Conservation (phyloP, 805 yeast genomes). For the Metschnikowia peoriensis region DNA sequence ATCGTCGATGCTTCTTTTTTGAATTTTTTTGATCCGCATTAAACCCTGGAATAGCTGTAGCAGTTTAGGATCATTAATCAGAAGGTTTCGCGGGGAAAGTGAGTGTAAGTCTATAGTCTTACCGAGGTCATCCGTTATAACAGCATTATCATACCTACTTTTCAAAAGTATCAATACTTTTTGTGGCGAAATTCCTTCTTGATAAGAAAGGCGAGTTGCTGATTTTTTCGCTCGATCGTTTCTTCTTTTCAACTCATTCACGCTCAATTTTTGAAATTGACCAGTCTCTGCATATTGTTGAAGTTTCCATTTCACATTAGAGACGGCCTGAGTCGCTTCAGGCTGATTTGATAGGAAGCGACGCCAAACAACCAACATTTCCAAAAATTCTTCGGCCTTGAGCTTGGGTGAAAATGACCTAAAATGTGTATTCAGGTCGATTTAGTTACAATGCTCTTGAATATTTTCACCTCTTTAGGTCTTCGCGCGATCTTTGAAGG, state of each 20-base stretch:
- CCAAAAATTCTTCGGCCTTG: background rate
- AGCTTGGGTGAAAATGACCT: too few species aligned
- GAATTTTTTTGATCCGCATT: constrained; percentile 22
- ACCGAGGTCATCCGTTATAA: constrained; percentile 27
- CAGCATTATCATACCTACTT: constrained; percentile 28
- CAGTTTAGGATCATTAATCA: constrained; percentile 21
- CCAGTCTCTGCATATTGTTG: constrained; percentile 31
- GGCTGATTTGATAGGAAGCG: background rate
- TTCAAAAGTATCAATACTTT: constrained; percentile 29
- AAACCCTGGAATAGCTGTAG: constrained; percentile 29
- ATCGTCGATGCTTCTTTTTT: constrained; percentile 35
- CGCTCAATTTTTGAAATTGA: constrained; percentile 21
- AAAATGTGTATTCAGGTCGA: background rate
- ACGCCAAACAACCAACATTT: constrained; percentile 1
- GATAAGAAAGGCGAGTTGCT: constrained; percentile 1
- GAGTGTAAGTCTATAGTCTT: constrained; percentile 22
- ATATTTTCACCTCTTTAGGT: background rate
- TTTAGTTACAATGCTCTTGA: background rate
- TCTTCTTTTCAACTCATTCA: constrained; percentile 16
- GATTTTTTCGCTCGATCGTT: constrained; percentile 5
- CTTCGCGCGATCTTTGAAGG: background rate
- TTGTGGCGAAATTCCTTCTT: constrained; percentile 12
- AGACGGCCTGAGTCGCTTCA: background rate
- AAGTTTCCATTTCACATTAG: constrained; percentile 21
- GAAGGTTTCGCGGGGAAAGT: constrained; percentile 25